phyloP scores from a whole-genome alignment of 192 early-diverging fungal genomes.

The Backusella tuberculispora region DNA sequence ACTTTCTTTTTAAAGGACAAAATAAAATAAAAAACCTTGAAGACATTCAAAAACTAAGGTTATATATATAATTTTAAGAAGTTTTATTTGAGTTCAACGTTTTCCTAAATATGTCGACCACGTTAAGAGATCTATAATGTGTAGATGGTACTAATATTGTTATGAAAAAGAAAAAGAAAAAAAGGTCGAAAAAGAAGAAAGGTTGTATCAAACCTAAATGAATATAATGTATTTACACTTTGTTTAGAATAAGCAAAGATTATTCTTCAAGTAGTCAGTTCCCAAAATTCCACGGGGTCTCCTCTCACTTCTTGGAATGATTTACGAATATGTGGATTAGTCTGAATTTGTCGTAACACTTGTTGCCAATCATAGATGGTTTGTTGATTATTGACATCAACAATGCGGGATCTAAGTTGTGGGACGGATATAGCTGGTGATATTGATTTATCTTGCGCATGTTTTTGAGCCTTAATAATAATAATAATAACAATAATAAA shows the following conservation, averaged over 20 bases:
- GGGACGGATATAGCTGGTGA: neutral
- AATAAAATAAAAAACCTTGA: no score
- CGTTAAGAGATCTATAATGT: no score
- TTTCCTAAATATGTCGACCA: no score
- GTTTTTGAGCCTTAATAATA: constrained; percentile 7
- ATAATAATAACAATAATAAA: no score
- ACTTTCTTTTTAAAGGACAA: no score
- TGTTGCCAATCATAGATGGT: constrained; percentile 11
- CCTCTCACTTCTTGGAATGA: constrained; percentile 4
- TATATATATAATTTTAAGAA: no score
- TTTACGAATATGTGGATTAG: neutral
- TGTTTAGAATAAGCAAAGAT: neutral
- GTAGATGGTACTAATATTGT: no score
- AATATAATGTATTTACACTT: neutral
- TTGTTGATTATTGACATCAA: neutral
- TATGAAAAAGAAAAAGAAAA: no score
- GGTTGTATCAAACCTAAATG: no score
- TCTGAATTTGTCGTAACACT: neutral
- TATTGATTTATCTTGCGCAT: neutral
- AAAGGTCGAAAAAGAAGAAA: no score
- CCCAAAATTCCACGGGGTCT: constrained; percentile 14
- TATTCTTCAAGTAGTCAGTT: neutral
- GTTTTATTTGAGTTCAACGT: no score
- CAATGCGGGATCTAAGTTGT: neutral
- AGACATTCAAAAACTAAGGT: no score